Conservation (phyloP, 2,329 filamentous ascomycete species). For the Huntiella moniliformis region DNA sequence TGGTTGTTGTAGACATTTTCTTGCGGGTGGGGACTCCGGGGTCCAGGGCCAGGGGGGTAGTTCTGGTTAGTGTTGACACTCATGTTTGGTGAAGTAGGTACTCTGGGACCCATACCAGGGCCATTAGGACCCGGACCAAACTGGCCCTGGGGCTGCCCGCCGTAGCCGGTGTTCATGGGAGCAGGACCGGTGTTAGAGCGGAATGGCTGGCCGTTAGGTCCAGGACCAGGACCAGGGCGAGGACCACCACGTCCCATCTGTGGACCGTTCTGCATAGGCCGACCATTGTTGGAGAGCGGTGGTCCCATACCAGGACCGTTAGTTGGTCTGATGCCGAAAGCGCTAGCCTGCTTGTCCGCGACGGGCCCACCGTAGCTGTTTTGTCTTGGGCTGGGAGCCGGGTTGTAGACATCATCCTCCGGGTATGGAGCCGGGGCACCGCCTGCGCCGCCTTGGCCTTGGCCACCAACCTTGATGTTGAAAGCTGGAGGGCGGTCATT, state of each 20-base stretch:
- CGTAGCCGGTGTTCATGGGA: slow-evolving; percentile 5
- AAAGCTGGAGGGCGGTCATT: slow-evolving; percentile 29
- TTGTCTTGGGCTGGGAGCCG: slow-evolving; percentile 19
- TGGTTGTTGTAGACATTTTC: slow-evolving; percentile 8
- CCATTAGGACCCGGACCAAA: slow-evolving; percentile 16
- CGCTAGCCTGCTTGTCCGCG: slow-evolving; percentile 30
- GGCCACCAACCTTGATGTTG: slow-evolving; percentile 25
- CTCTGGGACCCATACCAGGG: not conserved
- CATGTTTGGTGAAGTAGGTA: slow-evolving; percentile 6
- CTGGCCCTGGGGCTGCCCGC: slow-evolving; percentile 4
- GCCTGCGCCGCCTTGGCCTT: slow-evolving; percentile 17
- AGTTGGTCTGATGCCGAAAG: slow-evolving; percentile 35
- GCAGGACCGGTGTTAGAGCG: slow-evolving; percentile 6
- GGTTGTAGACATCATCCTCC: slow-evolving; percentile 29
- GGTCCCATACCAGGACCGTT: slow-evolving; percentile 13
- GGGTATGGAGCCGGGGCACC: slow-evolving; percentile 35
- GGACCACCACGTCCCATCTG: slow-evolving; percentile 11
- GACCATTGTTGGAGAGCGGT: not conserved
- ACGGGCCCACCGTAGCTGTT: slow-evolving; percentile 22
- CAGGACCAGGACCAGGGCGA: slow-evolving; percentile 2
- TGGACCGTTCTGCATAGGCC: slow-evolving; percentile 1
- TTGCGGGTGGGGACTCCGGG: slow-evolving; percentile 14
- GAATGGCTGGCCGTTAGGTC: slow-evolving; percentile 3
- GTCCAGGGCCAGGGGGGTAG: slow-evolving; percentile 12
- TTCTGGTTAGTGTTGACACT: slow-evolving; percentile 11